Conservation (phyloP, 2,329 filamentous ascomycete species). For the Ophiostoma tasmaniense region DNA sequence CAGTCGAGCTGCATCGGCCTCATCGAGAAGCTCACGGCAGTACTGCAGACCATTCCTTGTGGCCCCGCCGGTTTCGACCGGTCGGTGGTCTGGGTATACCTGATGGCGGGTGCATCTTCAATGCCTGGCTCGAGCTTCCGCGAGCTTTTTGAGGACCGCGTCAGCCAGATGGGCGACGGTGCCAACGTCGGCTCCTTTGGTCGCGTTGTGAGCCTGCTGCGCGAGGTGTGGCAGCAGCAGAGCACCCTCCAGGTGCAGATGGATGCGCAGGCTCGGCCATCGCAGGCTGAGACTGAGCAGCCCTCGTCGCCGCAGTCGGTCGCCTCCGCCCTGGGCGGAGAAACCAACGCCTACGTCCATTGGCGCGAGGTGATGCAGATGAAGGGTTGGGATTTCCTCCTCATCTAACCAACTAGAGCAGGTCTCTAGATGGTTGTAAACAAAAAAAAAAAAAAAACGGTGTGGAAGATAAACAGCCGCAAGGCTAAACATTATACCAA, state of each 20-base stretch:
- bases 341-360: slow-evolving; percentile 56
- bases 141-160: slow-evolving; percentile 65
- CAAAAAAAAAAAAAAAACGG: background rate
- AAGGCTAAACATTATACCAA: slow-evolving; percentile 1
- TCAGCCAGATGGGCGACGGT: slow-evolving; percentile 65
- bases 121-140: slow-evolving; percentile 67
- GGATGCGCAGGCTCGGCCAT: slow-evolving; percentile 1
- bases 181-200: slow-evolving; percentile 78
- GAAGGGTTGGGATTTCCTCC: slow-evolving; percentile 85
- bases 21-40: slow-evolving; percentile 66
- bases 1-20: slow-evolving; percentile 68
- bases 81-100: slow-evolving; percentile 85
- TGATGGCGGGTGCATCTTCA: slow-evolving; percentile 76
- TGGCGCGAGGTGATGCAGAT: slow-evolving; percentile 91
- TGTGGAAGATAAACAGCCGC: slow-evolving; percentile 1
- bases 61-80: slow-evolving; percentile 80
- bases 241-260: slow-evolving; percentile 31
- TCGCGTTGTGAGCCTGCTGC: slow-evolving; percentile 66
- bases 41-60: slow-evolving; percentile 73
- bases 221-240: slow-evolving; percentile 78
- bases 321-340: slow-evolving; percentile 26
- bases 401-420: slow-evolving; percentile 65
- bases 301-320: slow-evolving; percentile 23
- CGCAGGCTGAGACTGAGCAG: slow-evolving; percentile 18
- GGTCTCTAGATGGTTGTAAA: background rate